Base-by-base conservation (phyloP, 768 basidiomycete species). In the Kwoniella botswanensis region DNA sequence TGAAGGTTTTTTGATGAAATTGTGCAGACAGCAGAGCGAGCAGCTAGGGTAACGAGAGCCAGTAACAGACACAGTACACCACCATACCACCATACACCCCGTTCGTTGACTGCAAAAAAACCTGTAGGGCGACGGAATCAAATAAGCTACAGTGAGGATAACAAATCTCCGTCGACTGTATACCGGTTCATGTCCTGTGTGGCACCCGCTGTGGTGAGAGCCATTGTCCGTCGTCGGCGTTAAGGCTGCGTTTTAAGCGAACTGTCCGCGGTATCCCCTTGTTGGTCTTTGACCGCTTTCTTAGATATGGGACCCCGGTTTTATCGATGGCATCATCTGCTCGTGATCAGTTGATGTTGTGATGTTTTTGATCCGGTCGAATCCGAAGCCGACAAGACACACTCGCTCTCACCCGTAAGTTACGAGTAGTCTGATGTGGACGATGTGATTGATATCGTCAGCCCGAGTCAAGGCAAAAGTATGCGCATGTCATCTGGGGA, bases 241-340 rank as follows among this genome's bases (percentile, higher is more conserved):
- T 67, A 67, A 67, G 57, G 17, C 11, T 4, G 3, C 41, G 4
- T 44, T 29, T 24, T 52, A 59, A 44, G 41, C 65, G 65, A 59
- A 50, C 46, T 4, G 7, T 50, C 46, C 13, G 46, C 46, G 12
- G 46, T 50, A 4, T 50, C 10, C 18, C 9, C 46, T 6, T 35
- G 35, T 6, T 35, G 35, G 35, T 35, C 35, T 9, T 4, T 9
- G 10, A 50, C 46, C 3, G 46, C 46, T 50, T 10, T 15, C 4
- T 50, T 50, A 18, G 12, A 50, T 50, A 50, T 50, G 46, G 46
- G 17, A 15, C 65, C 65, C 65, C 29, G 55, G 13, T 24, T 13
- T 35, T 24, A 44, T 24, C 54, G 65, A 67, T 67, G 56, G 57
- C 65, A 67, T 57, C 65, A 67, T 67, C 42, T 26, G 55, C 35